A percentile compares a stretch with the other conserved stretches of the same genome.
phyloP scores from a whole-genome alignment of 768 basidiomycete genomes.

The Trametes coccinea region DNA sequence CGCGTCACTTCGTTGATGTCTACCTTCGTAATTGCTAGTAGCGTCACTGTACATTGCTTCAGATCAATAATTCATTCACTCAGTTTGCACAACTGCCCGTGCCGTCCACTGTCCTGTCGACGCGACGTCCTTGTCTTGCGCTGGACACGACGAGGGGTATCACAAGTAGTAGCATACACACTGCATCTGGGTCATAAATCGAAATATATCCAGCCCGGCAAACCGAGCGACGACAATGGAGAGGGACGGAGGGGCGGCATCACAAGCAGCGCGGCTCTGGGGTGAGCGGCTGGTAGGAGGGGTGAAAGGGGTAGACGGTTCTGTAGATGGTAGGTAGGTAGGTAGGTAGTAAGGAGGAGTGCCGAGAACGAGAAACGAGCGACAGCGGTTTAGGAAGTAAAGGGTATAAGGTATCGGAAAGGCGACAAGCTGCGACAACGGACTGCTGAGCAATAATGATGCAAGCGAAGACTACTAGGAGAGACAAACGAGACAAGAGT shows the following conservation, averaged over 20 bases:
- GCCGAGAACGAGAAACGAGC: slow-evolving; percentile 21
- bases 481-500: neutral
- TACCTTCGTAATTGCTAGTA: slow-evolving; percentile 3
- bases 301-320: neutral
- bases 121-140: neutral
- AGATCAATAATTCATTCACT: neutral
- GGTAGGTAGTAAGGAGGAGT: neutral
- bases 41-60: neutral
- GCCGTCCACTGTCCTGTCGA: neutral
- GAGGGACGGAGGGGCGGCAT: neutral
- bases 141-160: slow-evolving; percentile 10
- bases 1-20: neutral
- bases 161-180: slow-evolving; percentile 18
- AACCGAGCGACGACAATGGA: neutral
- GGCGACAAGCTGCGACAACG: slow-evolving; percentile 15
- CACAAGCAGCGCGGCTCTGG: neutral
- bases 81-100: neutral
- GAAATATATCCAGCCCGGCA: slow-evolving; percentile 9
- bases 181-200: slow-evolving; percentile 11
- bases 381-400: slow-evolving; percentile 25
- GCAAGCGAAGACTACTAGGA: neutral
- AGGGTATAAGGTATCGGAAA: slow-evolving; percentile 26
- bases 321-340: neutral
- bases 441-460: slow-evolving; percentile 21
- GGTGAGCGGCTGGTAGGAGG: neutral